Conservation (phyloP, 495 filamentous ascomycete species). For the Lasiosphaeriaceae sp. region DNA sequence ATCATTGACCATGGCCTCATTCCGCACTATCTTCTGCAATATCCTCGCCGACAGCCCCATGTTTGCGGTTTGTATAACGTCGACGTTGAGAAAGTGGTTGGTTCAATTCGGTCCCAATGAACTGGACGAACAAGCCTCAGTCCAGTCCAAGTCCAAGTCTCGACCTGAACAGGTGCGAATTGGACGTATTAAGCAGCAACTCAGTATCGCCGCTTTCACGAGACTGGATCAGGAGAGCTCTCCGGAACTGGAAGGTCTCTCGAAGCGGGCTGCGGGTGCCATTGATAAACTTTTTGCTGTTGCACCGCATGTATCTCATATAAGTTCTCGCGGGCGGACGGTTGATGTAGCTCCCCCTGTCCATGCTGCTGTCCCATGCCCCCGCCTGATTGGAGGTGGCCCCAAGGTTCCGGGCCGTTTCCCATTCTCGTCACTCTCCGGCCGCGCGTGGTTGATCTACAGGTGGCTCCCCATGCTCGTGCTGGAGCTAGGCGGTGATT, state of each 20-base stretch:
- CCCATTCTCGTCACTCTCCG: conserved; percentile 3
- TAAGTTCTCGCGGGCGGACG: background rate
- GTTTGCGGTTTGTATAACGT: conserved; percentile 11
- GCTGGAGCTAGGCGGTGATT: conserved; percentile 2
- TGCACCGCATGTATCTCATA: conserved; percentile 3
- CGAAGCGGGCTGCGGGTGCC: background rate
- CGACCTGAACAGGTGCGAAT: background rate
- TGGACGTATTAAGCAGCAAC: background rate
- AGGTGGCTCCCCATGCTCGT: conserved; percentile 1
- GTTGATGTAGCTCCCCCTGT: background rate
- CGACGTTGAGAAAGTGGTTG: background rate
- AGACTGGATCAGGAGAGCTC: background rate
- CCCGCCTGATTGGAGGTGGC: conserved; percentile 5
- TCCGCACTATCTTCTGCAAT: conserved; percentile 64
- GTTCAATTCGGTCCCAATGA: background rate
- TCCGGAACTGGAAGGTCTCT: background rate
- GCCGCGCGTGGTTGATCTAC: conserved; percentile 1
- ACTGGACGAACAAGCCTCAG: background rate
- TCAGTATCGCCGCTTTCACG: background rate
- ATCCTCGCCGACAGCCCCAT: conserved; percentile 32
- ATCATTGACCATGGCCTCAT: conserved; percentile 73
- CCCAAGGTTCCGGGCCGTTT: conserved; percentile 9
- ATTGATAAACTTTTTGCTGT: background rate
- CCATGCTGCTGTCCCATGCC: background rate
- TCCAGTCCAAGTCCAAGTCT: too few relatives aligned